Evolutionary conservation across 345 rosid species (phyloP).

Genomic region (Rhizophora apiculata): DNA sequence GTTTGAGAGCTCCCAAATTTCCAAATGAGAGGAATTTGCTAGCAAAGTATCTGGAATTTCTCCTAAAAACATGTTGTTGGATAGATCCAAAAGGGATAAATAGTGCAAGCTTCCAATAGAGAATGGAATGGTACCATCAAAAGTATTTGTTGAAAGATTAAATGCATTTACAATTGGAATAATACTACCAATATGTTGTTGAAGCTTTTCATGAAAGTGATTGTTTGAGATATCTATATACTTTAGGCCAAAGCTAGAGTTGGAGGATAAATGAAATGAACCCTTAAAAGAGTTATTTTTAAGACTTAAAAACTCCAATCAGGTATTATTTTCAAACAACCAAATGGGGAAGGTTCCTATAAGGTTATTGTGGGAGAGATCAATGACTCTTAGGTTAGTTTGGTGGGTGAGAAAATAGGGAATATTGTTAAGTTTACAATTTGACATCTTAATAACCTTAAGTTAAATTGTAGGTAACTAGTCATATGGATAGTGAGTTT

Average conservation of each 20-base stretch:
- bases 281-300: neutral
- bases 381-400: too few species aligned
- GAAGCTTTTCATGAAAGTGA: neutral
- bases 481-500: neutral
- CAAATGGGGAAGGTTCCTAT: too few species aligned
- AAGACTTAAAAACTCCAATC: neutral
- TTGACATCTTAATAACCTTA: neutral
- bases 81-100: too few species aligned
- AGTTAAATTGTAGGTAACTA: neutral
- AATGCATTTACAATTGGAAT: neutral
- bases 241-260: too few species aligned
- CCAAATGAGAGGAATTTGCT: neutral
- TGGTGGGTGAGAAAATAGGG: neutral
- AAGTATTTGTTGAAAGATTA: neutral
- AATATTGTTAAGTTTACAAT: neutral
- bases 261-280: too few species aligned
- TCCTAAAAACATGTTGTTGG: too few species aligned
- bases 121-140: too few species aligned
- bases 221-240: neutral
- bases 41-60: conserved; percentile 1
- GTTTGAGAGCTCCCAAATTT: neutral
- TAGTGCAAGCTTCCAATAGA: too few species aligned
- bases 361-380: too few species aligned
- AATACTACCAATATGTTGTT: neutral
- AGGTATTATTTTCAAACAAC: too few species aligned